Conservation (phyloP, 345 rosid genomes). For the Sapria himalayana region DNA sequence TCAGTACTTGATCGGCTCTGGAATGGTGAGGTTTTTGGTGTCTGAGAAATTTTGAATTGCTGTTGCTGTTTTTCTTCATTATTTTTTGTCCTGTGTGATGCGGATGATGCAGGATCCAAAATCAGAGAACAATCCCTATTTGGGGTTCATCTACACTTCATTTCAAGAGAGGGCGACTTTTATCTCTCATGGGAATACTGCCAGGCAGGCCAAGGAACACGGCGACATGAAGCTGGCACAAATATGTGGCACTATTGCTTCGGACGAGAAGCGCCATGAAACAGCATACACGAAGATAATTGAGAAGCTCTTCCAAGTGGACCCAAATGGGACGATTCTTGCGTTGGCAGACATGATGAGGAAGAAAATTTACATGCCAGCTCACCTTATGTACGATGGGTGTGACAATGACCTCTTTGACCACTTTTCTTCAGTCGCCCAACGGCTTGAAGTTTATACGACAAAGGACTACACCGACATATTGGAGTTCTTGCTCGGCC, state of each 20-base stretch:
- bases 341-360: constrained; percentile 90
- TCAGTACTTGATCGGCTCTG: constrained; percentile 50
- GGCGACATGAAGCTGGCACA: constrained; percentile 79
- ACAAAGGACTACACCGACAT: constrained; percentile 81
- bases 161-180: constrained; percentile 98
- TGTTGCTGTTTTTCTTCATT: neutral
- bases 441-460: constrained; percentile 71
- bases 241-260: constrained; percentile 68
- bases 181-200: constrained; percentile 86
- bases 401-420: constrained; percentile 46
- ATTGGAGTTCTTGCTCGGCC: constrained; percentile 60
- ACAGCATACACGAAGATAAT: constrained; percentile 79
- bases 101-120: constrained; percentile 38
- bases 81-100: neutral
- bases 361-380: constrained; percentile 92
- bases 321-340: constrained; percentile 53
- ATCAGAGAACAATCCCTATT: constrained; percentile 73
- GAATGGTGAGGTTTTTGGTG: constrained; percentile 31
- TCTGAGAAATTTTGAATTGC: neutral
- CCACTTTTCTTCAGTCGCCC: constrained; percentile 65
- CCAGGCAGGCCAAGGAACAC: constrained; percentile 62
- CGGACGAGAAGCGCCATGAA: constrained; percentile 92
- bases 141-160: constrained; percentile 79
- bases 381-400: constrained; percentile 85
- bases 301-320: constrained; percentile 72